A percentile compares a stretch with the other conserved stretches of the same genome.
phyloP scores from a whole-genome alignment of 140 eudicot genomes.

The Cichorium intybus region DNA sequence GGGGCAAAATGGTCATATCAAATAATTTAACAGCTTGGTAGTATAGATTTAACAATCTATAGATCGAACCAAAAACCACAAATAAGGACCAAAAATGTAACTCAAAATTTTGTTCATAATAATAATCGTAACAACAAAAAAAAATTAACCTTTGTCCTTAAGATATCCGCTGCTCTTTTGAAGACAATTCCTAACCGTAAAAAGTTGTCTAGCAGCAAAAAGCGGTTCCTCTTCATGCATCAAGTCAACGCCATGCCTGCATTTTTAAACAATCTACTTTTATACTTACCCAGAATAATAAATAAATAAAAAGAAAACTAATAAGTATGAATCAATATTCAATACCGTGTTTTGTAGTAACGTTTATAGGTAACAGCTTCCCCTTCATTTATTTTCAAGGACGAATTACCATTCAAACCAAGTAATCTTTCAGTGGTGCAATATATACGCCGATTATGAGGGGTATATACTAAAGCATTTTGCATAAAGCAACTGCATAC shows the following conservation, averaged over 20 bases:
- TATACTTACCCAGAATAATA: background rate
- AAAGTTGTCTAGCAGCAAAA: constrained; percentile 54
- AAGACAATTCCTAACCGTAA: constrained; percentile 56
- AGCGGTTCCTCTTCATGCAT: constrained; percentile 38
- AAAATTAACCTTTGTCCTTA: constrained; percentile 54
- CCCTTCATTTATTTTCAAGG: constrained; percentile 34
- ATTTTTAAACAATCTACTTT: background rate
- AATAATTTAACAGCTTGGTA: too few relatives aligned
- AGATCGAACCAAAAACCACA: background rate
- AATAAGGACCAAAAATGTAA: background rate
- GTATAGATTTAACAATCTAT: background rate
- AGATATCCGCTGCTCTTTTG: constrained; percentile 38
- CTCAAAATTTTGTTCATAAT: background rate
- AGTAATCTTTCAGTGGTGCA: constrained; percentile 44
- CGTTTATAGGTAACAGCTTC: constrained; percentile 39
- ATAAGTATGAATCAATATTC: too few relatives aligned
- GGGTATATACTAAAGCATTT: constrained; percentile 68
- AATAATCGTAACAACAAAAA: background rate
- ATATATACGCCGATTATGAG: constrained; percentile 67
- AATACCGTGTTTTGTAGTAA: constrained; percentile 52
- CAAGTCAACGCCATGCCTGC: constrained; percentile 60
- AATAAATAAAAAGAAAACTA: background rate
- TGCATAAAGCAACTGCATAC: constrained; percentile 53
- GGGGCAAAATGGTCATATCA: background rate
- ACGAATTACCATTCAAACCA: constrained; percentile 47